A percentile compares a stretch with the other conserved stretches of the same genome.
Conservation (phyloP, 2,329 filamentous ascomycete species). For the Penicillium sp. region DNA sequence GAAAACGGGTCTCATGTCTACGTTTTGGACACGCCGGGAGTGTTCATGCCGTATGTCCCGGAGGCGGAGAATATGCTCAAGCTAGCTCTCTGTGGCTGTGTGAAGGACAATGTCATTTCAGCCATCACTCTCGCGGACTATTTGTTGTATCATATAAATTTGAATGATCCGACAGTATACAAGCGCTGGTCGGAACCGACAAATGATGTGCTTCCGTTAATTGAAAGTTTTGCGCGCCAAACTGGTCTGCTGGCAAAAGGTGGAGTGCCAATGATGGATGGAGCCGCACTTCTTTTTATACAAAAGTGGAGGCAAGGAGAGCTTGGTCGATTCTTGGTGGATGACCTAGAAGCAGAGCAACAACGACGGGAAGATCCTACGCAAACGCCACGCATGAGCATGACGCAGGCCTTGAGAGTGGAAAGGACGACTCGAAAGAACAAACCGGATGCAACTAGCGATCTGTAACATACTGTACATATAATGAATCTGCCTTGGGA, state of each 20-base stretch:
- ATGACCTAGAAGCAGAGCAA: constrained; percentile 65
- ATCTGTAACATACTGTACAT: constrained; percentile 26
- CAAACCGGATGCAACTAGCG: constrained; percentile 22
- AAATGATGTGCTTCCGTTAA: constrained; percentile 74
- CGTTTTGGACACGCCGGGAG: constrained; percentile 86
- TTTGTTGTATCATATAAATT: constrained; percentile 80
- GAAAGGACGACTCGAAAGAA: constrained; percentile 36
- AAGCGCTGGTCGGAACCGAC: constrained; percentile 66
- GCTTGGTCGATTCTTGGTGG: constrained; percentile 74
- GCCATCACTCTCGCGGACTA: constrained; percentile 82
- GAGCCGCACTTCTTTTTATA: constrained; percentile 75
- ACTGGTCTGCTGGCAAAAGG: constrained; percentile 75
- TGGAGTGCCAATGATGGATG: constrained; percentile 67
- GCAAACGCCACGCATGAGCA: constrained; percentile 38
- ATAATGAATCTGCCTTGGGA: constrained; percentile 8
- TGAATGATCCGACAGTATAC: constrained; percentile 62
- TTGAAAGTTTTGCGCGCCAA: constrained; percentile 67
- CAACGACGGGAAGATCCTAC: constrained; percentile 48
- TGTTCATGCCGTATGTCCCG: constrained; percentile 89
- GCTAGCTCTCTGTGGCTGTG: constrained; percentile 83
- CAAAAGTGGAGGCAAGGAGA: constrained; percentile 76
- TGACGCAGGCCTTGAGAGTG: constrained; percentile 44
- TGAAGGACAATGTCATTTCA: constrained; percentile 83
- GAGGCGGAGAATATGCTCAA: constrained; percentile 90
- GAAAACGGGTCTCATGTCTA: constrained; percentile 65